Percentiles rank a stretch among this genome's conserved stretches.
Conservation (phyloP, 257 asterid genomes). For the Parsonsia alboflavescens region DNA sequence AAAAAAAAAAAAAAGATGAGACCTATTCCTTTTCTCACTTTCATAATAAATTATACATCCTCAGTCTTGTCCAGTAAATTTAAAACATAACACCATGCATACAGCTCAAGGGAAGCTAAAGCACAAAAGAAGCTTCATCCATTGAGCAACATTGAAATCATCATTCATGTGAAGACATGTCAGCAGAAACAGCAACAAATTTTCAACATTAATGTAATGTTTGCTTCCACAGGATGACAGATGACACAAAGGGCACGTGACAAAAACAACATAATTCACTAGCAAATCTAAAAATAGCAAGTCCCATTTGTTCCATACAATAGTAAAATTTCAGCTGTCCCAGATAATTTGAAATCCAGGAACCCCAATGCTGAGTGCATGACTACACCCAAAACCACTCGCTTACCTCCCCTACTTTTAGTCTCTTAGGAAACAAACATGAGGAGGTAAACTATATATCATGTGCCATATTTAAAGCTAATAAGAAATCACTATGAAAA, state of each 20-base stretch:
- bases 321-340: neutral
- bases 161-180: neutral
- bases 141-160: neutral
- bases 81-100: neutral
- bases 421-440: neutral
- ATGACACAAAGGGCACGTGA: neutral
- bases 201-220: neutral
- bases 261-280: neutral
- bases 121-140: neutral
- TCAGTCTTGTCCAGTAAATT: neutral
- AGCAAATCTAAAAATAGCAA: neutral
- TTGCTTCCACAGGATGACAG: neutral
- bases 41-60: neutral
- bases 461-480: neutral
- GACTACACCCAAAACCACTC: neutral
- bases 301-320: neutral
- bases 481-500: neutral
- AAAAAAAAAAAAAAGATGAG: too few species aligned
- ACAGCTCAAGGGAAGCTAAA: neutral
- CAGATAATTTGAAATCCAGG: neutral
- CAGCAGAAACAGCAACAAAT: neutral
- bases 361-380: neutral
- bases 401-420: neutral
- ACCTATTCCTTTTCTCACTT: too few species aligned
- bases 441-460: neutral